Base-by-base conservation (phyloP, 225 moss, liverwort and hornwort species). In the Bryum argenteum region DNA sequence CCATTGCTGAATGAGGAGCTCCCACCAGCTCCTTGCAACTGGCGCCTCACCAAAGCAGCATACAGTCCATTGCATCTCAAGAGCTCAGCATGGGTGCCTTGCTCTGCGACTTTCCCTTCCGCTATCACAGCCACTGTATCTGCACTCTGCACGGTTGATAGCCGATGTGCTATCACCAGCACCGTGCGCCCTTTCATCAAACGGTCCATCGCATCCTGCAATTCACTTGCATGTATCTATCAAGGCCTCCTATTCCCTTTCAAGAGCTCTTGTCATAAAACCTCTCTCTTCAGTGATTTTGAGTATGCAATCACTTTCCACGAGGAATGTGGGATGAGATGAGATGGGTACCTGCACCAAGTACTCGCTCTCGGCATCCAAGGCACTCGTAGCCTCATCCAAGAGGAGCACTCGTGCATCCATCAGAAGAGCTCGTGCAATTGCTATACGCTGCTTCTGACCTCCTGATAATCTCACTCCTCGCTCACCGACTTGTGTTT, bases 161-260 rank as follows among this genome's bases (percentile, higher is more conserved):
- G 84, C 7, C 97, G 92, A 66, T 98, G 97, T 6, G 97, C 97
- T 72, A 98, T 98, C 24, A 98, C 97, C 74, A 98, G 73, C 43
- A 98, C 97, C 2, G 94, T 94, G 50, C 97, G 83, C 40, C 97
- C 97, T 67, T 89, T 88, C 97, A 98, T 98, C 56, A 98, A 73
- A 61, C 91, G 87, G 76, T 97, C 97, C 97, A 97, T 97, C 1
- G 97, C 97, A 87, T 97, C 97, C 92, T 97, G 88, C 66, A 24
- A 37, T 17, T 16, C 28, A 28, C 5, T 28, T 2, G 3, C 2
- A 2, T 28, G 28, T 28, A 28, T 28, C 5, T 2, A 28, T 28
- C 5, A 28, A 28, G 28, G 28, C 28, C 28, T 28, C 28, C 5
- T 28, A 5, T 28, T 28, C 28, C 28, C 28, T 28, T 2, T 28